Conservation (phyloP, 306 rosid species). For the Pachyrhizus erosus region DNA sequence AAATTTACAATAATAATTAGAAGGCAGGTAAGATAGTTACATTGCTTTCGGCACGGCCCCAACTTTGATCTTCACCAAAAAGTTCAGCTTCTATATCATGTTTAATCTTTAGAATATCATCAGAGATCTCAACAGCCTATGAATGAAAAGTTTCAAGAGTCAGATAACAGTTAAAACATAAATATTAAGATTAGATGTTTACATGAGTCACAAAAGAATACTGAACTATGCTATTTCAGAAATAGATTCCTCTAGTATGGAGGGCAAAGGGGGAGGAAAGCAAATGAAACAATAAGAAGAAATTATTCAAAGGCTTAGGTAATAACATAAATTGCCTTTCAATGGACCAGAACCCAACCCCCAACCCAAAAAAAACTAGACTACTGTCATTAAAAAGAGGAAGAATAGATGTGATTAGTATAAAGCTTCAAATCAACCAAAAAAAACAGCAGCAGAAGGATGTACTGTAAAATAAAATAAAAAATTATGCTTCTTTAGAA, state of each 20-base stretch:
- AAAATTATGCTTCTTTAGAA: background rate
- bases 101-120: slow-evolving; percentile 66
- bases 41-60: slow-evolving; percentile 68
- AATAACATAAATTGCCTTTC: slow-evolving; percentile 1
- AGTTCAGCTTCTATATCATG: slow-evolving; percentile 72
- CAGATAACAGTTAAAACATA: background rate
- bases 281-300: background rate
- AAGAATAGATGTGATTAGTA: background rate
- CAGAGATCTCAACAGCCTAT: slow-evolving; percentile 65
- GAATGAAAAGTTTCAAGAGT: slow-evolving; percentile 1
- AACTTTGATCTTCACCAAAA: slow-evolving; percentile 73
- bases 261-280: background rate
- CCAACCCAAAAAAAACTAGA: background rate
- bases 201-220: background rate
- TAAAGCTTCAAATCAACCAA: background rate
- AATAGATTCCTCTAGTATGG: background rate
- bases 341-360: background rate
- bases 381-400: background rate
- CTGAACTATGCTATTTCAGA: background rate
- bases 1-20: background rate
- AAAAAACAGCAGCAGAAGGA: background rate
- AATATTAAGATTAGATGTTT: slow-evolving; percentile 6
- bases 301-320: background rate
- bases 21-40: slow-evolving; percentile 51
- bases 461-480: background rate